Evolutionary conservation across 768 basidiomycete genomes (phyloP).

Genomic region (Termitomyces eurrhizus): DNA sequence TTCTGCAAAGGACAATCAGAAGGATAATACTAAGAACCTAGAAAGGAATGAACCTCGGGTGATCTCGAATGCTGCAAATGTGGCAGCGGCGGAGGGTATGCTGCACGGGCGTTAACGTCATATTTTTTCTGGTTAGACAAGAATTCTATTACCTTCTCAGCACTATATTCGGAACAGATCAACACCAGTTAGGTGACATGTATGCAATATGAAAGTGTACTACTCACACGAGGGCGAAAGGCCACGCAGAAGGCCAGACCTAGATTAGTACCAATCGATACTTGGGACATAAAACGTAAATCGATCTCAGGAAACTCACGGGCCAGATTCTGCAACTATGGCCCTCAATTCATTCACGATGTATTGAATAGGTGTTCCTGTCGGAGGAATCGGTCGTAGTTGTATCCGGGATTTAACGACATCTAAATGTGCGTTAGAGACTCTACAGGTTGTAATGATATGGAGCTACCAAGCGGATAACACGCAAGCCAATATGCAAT

Average conservation of each 20-base stretch:
- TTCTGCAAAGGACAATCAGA: conserved; percentile 22
- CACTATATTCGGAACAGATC: conserved; percentile 32
- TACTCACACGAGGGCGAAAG: conserved; percentile 72
- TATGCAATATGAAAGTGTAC: not conserved
- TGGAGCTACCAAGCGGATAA: conserved; percentile 70
- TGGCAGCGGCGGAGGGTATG: conserved; percentile 88
- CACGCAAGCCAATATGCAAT: conserved; percentile 93
- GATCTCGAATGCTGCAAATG: conserved; percentile 86
- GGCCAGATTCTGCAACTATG: conserved; percentile 68
- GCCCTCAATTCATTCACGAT: conserved; percentile 65
- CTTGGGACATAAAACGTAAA: not conserved
- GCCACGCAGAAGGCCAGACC: conserved; percentile 67
- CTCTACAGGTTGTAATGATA: not conserved
- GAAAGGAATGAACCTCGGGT: conserved; percentile 52
- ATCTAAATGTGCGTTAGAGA: conserved; percentile 38
- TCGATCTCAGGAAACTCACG: conserved; percentile 42
- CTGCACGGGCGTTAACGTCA: conserved; percentile 32
- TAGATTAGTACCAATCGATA: conserved; percentile 16
- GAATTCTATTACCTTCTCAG: conserved; percentile 49
- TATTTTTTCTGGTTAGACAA: not conserved
- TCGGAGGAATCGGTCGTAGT: conserved; percentile 68
- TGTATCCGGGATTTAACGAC: conserved; percentile 92
- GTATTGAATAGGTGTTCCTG: conserved; percentile 70
- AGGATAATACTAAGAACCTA: not conserved
- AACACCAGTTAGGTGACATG: not conserved